Evolutionary conservation across 176 grass and related monocot genomes (phyloP).

Genomic region (Eremochloa ophiuroides): DNA sequence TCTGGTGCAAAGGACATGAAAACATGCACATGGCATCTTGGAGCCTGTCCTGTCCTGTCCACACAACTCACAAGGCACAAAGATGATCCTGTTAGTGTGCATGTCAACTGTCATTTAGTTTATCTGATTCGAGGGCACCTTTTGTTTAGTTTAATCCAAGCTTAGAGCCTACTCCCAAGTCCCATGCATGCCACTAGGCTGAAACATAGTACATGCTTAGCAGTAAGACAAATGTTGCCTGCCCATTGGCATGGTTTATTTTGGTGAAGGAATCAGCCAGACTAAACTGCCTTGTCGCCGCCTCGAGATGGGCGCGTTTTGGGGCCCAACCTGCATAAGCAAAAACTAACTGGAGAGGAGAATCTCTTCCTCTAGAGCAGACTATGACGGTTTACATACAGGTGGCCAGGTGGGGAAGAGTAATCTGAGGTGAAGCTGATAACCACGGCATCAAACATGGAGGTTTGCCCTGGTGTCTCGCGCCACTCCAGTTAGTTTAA

Average conservation of each 20-base stretch:
- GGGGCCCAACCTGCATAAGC: not conserved
- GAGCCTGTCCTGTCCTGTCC: slow-evolving; percentile 19
- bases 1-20: slow-evolving; percentile 29
- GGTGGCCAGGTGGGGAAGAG: not conserved
- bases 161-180: not conserved
- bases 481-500: not conserved
- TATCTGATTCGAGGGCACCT: slow-evolving; percentile 22
- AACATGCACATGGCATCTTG: slow-evolving; percentile 22
- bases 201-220: slow-evolving; percentile 23
- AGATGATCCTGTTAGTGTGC: slow-evolving; percentile 21
- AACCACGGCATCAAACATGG: slow-evolving; percentile 24
- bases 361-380: slow-evolving; percentile 23
- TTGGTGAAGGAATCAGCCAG: slow-evolving; percentile 7
- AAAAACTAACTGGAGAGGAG: slow-evolving; percentile 6
- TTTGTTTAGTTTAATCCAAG: slow-evolving; percentile 11
- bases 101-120: slow-evolving; percentile 22
- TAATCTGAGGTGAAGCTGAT: not conserved
- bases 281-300: not conserved
- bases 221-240: slow-evolving; percentile 13
- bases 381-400: not conserved
- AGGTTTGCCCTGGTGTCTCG: slow-evolving; percentile 14
- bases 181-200: not conserved
- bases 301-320: slow-evolving; percentile 1
- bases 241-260: slow-evolving; percentile 1
- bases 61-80: slow-evolving; percentile 12